These are phyloP conservation scores for Curvularia sp. DNA, from an alignment of 2,329 filamentous ascomycete genomes.

Conservation along the genomic window DNA sequence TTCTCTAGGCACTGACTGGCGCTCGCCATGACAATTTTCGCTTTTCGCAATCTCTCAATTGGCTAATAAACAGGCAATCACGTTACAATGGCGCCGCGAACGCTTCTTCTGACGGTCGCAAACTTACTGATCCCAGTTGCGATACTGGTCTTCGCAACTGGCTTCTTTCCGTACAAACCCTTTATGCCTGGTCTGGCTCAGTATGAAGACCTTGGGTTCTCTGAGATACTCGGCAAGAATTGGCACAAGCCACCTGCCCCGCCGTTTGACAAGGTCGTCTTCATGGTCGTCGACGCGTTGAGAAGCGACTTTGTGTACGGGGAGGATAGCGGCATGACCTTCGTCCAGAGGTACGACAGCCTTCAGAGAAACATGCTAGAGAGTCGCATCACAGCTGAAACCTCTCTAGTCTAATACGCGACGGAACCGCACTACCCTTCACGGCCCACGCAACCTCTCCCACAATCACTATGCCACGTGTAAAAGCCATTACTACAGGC, in stretches of 20 bases:
- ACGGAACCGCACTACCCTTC: constrained; percentile 86
- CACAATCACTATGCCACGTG: constrained; percentile 96
- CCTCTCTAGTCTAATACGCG: constrained; percentile 73
- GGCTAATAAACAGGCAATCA: constrained; percentile 8
- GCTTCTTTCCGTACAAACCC: constrained; percentile 98
- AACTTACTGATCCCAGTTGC: constrained; percentile 81
- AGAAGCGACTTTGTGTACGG: constrained; percentile 91
- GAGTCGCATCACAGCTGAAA: background rate
- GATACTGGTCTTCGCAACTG: constrained; percentile 74
- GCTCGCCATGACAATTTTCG: constrained; percentile 15
- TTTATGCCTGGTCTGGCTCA: constrained; percentile 84
- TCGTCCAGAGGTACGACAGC: constrained; percentile 78
- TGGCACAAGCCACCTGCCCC: constrained; percentile 61
- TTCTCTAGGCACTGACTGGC: constrained; percentile 16
- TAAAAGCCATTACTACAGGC: constrained; percentile 96
- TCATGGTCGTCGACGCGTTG: constrained; percentile 97
- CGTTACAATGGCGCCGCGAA: constrained; percentile 35
- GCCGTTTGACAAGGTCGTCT: constrained; percentile 87
- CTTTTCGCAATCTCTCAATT: constrained; percentile 1
- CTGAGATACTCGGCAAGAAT: constrained; percentile 43
- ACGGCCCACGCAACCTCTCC: constrained; percentile 96
- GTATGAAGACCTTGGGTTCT: constrained; percentile 64
- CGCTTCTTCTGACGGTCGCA: constrained; percentile 65
- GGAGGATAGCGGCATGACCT: constrained; percentile 79
- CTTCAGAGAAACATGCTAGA: background rate